Evolutionary conservation across 805 yeast species (phyloP), one percentile per base, ranked within the genome.

Genomic region (Cyberlindnera xylosilytica): DNA sequence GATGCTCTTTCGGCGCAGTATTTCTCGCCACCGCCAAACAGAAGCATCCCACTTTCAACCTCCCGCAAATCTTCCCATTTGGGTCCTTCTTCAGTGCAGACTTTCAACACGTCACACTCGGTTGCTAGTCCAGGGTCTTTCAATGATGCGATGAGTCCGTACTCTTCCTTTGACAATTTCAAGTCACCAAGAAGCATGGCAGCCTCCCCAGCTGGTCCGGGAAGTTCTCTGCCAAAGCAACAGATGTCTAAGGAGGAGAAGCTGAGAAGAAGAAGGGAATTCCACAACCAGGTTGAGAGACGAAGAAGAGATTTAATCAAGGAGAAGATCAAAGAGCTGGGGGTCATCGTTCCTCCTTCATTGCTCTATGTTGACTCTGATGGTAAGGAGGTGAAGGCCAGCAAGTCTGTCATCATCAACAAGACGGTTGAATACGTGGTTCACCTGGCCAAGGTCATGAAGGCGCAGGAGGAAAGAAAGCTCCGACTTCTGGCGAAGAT

Each of bases 211-310:
- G 54, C 56, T 24, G 59, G 59, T 13, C 30, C 44, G 10, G 50
- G 53, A 20, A 34, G 45, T 15, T 65, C 66, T 11, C 41, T 60
- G 20, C 64, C 60, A 30, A 50, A 60, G 54, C 56, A 53, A 38
- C 58, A 55, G 39, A 43, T 74, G 29, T 62, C 75, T 4, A 79
- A 78, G 55, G 95, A 84, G 40, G 88, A 83, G 45, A 85, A 84
- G 57, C 61, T 85, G 41, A 76, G 79, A 47, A 73, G 96, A 49
- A 74, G 96, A 49, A 69, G 96, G 46, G 96, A 89, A 58, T 82
- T 88, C 48, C 98, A 90, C 62, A 90, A 90, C 59, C 96, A 96
- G 1, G 97, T 90, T 4, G 98, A 90, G 63, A 74, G 97, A 54
- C 73, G 96, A 53, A 75, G 98, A 58, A 73, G 98, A 49, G 98